Conservation (phyloP, 2,329 filamentous ascomycete genomes). For the Trichoderma pleuroti region DNA sequence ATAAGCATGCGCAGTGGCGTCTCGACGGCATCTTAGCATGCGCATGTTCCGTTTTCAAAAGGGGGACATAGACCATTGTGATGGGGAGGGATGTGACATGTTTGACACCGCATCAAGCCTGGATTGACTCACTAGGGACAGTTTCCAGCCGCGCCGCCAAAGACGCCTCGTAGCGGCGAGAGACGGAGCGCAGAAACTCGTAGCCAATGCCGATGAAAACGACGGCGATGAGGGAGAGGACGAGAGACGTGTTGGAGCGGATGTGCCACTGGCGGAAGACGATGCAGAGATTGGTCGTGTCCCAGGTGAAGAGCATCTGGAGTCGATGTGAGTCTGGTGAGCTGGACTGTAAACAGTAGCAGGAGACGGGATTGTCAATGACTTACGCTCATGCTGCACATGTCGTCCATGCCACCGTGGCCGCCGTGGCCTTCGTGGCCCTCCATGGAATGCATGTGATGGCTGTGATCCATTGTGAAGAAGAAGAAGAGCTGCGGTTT, state of each 20-base stretch:
- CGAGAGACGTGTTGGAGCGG: constrained; percentile 66
- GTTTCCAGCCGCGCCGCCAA: constrained; percentile 46
- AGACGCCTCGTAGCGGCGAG: constrained; percentile 70
- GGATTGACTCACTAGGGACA: constrained; percentile 48
- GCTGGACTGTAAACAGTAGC: background rate
- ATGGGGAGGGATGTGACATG: background rate
- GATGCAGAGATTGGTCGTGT: constrained; percentile 90
- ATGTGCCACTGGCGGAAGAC: constrained; percentile 91
- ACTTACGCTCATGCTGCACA: constrained; percentile 86
- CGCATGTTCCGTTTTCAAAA: constrained; percentile 17
- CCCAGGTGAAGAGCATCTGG: constrained; percentile 98
- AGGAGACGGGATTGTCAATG: background rate
- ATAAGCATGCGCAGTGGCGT: background rate
- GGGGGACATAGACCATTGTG: background rate
- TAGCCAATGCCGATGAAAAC: constrained; percentile 86
- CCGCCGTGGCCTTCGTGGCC: constrained; percentile 43
- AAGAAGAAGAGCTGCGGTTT: background rate
- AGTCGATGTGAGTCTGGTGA: background rate
- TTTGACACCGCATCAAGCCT: background rate
- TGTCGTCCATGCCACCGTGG: constrained; percentile 51
- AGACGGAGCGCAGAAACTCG: constrained; percentile 76
- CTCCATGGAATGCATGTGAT: constrained; percentile 37
- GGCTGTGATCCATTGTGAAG: constrained; percentile 35
- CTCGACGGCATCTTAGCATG: constrained; percentile 31
- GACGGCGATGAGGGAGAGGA: constrained; percentile 79